Base-by-base conservation (phyloP, 2,329 filamentous ascomycete genomes). In the Pseudogymnoascus sp. region DNA sequence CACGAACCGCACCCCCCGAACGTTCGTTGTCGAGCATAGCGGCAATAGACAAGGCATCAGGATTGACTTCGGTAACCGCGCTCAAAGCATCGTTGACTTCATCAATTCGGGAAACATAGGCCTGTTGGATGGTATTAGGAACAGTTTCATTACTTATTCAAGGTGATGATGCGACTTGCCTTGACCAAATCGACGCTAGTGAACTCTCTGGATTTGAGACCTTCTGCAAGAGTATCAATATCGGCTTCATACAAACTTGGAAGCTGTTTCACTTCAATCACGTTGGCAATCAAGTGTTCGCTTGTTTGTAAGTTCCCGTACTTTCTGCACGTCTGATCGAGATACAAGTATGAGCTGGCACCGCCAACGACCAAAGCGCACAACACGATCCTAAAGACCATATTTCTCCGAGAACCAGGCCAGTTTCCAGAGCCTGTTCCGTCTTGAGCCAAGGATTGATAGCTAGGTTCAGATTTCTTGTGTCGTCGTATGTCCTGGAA, bases 181-280 rank as follows among this genome's bases (percentile, higher is more conserved):
- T 72, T 73, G 4, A 85, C 83, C 17, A 87, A 73, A 64, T 86
- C 80, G n/a, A 82, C 78, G 67, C 82, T 85, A 0, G 78, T 83
- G 66, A 83, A 86, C n/a, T 76, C 73, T 2, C 77, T 77, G 19
- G 72, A 72, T 53, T 79, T 75, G 10, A 86, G n/a, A n/a, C n/a
- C n/a, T n/a, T n/a, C n/a, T n/a, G n/a, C n/a, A n/a, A n/a, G 74
- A 28, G 83, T 78, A 53, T 83, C 81, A 1, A 77, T 75, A 0
- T 79, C 81, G 9, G 78, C 82, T 68, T 84, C 77, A 17, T 82
- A 74, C 31, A 86, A 72, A 5, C 71, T 68, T 13, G 75, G 75
- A 63, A 72, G 73, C 23, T 33, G 31, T 5, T 33, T 11, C 4
- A 7, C 2, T 11, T 9, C 31, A 33, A 33, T 33, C 31, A 33